Evolutionary conservation across 768 basidiomycete species (phyloP).

Genomic region (Leccinum subgranulosum): DNA sequence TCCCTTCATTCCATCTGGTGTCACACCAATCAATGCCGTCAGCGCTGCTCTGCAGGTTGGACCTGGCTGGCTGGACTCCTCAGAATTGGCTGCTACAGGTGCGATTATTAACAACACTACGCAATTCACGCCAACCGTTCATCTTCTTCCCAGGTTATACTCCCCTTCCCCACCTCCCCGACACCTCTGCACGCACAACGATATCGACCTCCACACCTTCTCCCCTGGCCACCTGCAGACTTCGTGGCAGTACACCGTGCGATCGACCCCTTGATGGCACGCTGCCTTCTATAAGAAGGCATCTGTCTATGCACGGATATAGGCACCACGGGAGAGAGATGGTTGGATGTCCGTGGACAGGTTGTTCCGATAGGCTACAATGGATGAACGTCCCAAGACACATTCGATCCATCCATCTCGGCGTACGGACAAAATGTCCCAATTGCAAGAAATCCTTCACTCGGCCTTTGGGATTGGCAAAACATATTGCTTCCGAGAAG

Average conservation of each 20-base stretch:
- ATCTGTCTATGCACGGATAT: constrained; percentile 5
- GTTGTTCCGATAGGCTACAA: constrained; percentile 2
- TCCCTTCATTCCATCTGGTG: not conserved
- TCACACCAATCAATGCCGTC: not conserved
- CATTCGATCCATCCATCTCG: constrained; percentile 8
- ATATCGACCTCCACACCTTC: not conserved
- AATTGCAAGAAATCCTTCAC: constrained; percentile 11
- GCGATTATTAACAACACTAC: not conserved
- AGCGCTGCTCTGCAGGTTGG: not conserved
- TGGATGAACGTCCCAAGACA: constrained; percentile 13
- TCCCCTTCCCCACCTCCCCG: not conserved
- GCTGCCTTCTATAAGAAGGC: not conserved
- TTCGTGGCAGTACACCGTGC: not conserved
- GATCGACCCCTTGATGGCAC: constrained; percentile 1
- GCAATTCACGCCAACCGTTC: not conserved
- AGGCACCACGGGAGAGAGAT: constrained; percentile 1
- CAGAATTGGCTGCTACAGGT: not conserved
- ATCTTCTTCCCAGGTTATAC: not conserved
- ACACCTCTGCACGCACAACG: not conserved
- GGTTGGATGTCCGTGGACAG: constrained; percentile 5
- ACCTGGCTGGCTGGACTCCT: constrained; percentile 1
- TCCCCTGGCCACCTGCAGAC: not conserved
- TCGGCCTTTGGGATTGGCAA: constrained; percentile 8
- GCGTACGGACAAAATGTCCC: constrained; percentile 5
- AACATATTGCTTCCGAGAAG: constrained; percentile 9